Percentiles rank a stretch among this genome's conserved stretches.
Conservation (phyloP, 2,329 filamentous ascomycete genomes). For the Penicillium sp. region DNA sequence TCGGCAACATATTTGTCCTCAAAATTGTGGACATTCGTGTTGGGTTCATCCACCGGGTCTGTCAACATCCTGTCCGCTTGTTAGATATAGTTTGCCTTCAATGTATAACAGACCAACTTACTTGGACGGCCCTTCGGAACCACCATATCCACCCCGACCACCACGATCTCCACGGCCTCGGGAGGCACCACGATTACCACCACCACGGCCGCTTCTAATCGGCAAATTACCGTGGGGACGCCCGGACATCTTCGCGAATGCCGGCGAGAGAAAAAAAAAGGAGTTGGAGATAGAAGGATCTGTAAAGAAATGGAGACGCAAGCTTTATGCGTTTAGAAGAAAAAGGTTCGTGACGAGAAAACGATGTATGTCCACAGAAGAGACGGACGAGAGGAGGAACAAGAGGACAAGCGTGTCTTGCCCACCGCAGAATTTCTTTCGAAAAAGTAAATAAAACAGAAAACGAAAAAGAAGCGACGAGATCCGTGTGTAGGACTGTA, state of each 20-base stretch:
- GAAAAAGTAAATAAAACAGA: not conserved
- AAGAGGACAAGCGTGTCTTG: not conserved
- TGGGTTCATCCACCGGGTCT: not conserved
- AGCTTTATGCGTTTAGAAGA: not conserved
- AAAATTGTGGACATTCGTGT: not conserved
- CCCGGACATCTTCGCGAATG: not conserved
- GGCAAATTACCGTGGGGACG: constrained; percentile 1
- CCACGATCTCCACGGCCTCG: constrained; percentile 4
- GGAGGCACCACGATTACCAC: not conserved
- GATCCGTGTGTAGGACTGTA: not conserved
- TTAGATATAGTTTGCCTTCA: not conserved
- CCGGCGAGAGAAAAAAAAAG: not conserved
- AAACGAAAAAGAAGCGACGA: too few species aligned
- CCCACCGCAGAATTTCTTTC: not conserved
- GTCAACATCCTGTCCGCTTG: constrained; percentile 6
- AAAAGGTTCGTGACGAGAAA: not conserved
- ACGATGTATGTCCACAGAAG: not conserved
- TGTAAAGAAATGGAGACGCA: too few species aligned
- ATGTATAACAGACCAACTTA: not conserved
- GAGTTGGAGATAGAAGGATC: not conserved
- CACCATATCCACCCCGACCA: constrained; percentile 2
- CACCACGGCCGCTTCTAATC: constrained; percentile 8
- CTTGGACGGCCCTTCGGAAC: not conserved
- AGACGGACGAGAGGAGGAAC: not conserved
- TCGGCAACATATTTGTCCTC: constrained; percentile 10